These are phyloP conservation scores for Septoria linicola DNA, from an alignment of 2,329 filamentous ascomycete genomes.

Conservation along the genomic window DNA sequence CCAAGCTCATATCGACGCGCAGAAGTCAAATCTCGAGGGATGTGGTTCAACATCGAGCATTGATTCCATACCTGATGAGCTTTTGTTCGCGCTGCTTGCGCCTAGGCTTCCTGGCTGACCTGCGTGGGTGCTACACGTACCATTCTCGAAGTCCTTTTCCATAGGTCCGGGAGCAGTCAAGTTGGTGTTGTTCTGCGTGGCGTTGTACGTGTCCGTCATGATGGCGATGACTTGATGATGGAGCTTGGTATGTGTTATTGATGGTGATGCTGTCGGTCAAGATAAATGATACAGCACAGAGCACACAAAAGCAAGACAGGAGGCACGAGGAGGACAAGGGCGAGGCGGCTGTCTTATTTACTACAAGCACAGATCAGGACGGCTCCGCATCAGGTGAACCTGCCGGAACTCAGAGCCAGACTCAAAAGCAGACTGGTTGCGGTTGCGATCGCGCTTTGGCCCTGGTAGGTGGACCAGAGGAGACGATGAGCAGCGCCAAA, in stretches of 20 bases:
- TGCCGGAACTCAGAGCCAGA: conserved; percentile 16
- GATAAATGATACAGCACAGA: conserved; percentile 1
- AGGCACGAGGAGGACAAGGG: conserved; percentile 12
- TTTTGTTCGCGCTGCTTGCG: background rate
- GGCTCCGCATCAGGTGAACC: conserved; percentile 19
- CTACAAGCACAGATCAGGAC: conserved; percentile 17
- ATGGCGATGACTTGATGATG: conserved; percentile 1
- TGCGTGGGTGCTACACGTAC: conserved; percentile 20
- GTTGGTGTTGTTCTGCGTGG: conserved; percentile 32
- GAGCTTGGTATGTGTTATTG: background rate
- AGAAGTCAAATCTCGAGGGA: conserved; percentile 4
- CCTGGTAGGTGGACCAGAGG: conserved; percentile 13
- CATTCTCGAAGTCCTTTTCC: conserved; percentile 48
- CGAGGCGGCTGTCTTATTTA: conserved; percentile 22
- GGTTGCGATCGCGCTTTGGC: conserved; percentile 21
- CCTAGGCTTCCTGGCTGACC: background rate
- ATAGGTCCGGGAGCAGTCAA: conserved; percentile 35
- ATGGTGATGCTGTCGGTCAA: conserved; percentile 3
- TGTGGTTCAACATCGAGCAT: conserved; percentile 5
- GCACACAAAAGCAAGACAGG: conserved; percentile 9
- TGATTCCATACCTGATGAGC: conserved; percentile 4
- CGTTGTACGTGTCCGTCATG: conserved; percentile 26
- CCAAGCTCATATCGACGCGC: background rate
- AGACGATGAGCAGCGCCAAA: conserved; percentile 9
- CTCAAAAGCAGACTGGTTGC: conserved; percentile 9